These are phyloP conservation scores for Thymus mandschuricus DNA, from an alignment of 257 asterid species.

Conservation along the genomic window DNA sequence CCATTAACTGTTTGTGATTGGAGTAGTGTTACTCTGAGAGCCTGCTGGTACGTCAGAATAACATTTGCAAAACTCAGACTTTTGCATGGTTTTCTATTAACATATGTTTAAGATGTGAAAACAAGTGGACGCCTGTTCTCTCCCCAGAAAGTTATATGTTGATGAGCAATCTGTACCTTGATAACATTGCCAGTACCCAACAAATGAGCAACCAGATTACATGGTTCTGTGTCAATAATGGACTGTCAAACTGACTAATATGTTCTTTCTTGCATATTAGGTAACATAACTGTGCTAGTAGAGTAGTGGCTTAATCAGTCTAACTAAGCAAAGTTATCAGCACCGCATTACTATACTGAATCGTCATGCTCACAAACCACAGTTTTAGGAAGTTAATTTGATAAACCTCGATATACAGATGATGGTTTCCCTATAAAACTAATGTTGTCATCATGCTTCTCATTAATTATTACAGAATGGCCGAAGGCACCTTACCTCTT, in stretches of 20 bases:
- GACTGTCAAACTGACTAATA: conserved; percentile 11
- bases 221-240: conserved; percentile 19
- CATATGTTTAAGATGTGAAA: conserved; percentile 9
- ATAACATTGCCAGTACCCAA: conserved; percentile 8
- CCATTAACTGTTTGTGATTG: conserved; percentile 30
- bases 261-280: background rate
- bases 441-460: conserved; percentile 28
- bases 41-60: conserved; percentile 21
- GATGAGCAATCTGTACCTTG: conserved; percentile 14
- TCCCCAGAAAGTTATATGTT: background rate
- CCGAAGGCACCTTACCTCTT: conserved; percentile 88
- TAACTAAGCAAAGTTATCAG: conserved; percentile 16
- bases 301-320: conserved; percentile 8
- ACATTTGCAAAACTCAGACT: conserved; percentile 23
- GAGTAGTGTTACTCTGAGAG: conserved; percentile 27
- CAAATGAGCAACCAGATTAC: conserved; percentile 27
- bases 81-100: too few species aligned
- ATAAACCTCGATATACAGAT: conserved; percentile 1
- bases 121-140: background rate
- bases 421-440: conserved; percentile 21
- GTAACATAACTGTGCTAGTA: conserved; percentile 1
- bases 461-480: conserved; percentile 79
- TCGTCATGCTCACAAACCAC: conserved; percentile 18
- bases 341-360: background rate
- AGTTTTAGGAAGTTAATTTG: conserved; percentile 26